A percentile compares a stretch with the other conserved stretches of the same genome.
Evolutionary conservation across 169 alveolate species (phyloP).

Genomic region (Condylostoma magnum): DNA sequence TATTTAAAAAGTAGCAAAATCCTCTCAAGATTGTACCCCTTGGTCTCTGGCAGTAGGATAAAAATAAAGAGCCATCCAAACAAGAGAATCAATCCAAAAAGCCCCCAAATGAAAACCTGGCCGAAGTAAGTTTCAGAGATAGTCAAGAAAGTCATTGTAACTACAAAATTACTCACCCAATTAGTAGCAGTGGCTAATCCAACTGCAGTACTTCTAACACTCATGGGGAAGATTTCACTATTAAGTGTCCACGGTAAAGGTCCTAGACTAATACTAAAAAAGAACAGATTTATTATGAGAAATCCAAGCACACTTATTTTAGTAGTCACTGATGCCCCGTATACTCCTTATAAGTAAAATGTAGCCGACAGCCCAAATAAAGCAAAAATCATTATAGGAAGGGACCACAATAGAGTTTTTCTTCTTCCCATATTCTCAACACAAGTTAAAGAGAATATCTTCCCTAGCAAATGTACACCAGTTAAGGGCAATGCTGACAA

Average conservation of each 20-base stretch:
- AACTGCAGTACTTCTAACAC: conserved; percentile 34
- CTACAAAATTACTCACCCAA: conserved; percentile 47
- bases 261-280: conserved; percentile 37
- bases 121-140: conserved; percentile 19
- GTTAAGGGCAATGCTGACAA: conserved; percentile 39
- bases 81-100: conserved; percentile 18
- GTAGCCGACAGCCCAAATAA: background rate
- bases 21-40: conserved; percentile 34
- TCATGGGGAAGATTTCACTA: conserved; percentile 50
- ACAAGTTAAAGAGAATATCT: conserved; percentile 30
- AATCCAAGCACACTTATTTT: background rate
- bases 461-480: conserved; percentile 36
- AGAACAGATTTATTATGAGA: conserved; percentile 24
- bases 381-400: conserved; percentile 36
- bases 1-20: background rate
- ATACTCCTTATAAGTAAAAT: background rate
- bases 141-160: conserved; percentile 26
- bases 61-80: conserved; percentile 33
- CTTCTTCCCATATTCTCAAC: conserved; percentile 52
- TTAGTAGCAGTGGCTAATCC: conserved; percentile 43
- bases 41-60: conserved; percentile 36
- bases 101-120: conserved; percentile 27
- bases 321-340: background rate
- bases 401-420: conserved; percentile 18
- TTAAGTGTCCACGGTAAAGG: conserved; percentile 50